Evolutionary conservation across 257 asterid genomes (phyloP).

Genomic region (Solanum habrochaites): DNA sequence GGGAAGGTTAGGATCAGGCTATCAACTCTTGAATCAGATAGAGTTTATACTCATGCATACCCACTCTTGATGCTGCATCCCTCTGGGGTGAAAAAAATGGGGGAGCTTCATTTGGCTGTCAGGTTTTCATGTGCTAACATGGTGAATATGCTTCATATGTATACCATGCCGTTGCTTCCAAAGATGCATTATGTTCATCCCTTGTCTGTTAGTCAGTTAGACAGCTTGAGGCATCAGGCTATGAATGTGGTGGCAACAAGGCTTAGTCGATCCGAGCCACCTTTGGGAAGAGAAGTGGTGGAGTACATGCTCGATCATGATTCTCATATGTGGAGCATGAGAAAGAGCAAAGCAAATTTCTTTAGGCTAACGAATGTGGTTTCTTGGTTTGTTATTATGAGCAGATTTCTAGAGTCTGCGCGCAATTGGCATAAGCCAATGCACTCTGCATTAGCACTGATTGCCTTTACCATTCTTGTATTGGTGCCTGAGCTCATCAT

Average conservation of each 20-base stretch:
- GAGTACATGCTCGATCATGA: constrained; percentile 95
- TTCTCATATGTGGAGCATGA: constrained; percentile 94
- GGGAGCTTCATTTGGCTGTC: constrained; percentile 84
- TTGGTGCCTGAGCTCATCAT: constrained; percentile 63
- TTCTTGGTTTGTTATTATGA: constrained; percentile 39
- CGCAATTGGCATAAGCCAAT: constrained; percentile 67
- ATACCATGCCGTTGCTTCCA: constrained; percentile 62
- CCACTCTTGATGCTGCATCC: constrained; percentile 77
- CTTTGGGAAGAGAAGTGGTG: constrained; percentile 68
- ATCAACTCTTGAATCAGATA: constrained; percentile 70
- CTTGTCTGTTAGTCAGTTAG: constrained; percentile 58
- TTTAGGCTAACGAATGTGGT: constrained; percentile 59
- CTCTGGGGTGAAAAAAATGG: constrained; percentile 84
- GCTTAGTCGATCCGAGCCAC: constrained; percentile 77
- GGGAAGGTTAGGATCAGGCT: constrained; percentile 75
- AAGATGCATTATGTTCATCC: constrained; percentile 93
- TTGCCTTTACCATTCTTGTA: constrained; percentile 31
- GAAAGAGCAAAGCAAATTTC: constrained; percentile 90
- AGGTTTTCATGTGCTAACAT: constrained; percentile 68
- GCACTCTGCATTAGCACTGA: constrained; percentile 31
- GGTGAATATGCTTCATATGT: constrained; percentile 62
- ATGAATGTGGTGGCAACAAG: constrained; percentile 69
- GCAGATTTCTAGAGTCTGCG: constrained; percentile 37
- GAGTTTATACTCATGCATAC: constrained; percentile 75
- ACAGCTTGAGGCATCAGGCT: constrained; percentile 65